These are phyloP conservation scores for Aspergillus sclerotiicarbonarius DNA, from an alignment of 495 filamentous ascomycete species.

Conservation along the genomic window DNA sequence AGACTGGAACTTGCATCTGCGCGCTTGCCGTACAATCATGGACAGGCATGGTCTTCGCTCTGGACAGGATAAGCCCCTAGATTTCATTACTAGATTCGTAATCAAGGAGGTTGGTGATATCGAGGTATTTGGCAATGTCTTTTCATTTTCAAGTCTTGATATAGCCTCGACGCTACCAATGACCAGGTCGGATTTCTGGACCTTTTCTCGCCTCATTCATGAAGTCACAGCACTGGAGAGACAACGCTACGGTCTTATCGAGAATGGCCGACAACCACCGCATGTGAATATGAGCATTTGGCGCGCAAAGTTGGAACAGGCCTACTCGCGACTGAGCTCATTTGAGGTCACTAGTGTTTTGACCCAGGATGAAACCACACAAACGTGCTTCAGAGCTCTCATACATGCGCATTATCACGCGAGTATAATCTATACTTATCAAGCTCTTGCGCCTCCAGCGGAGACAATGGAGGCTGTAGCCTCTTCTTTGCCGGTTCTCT, in stretches of 20 bases:
- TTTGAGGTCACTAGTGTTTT: not conserved
- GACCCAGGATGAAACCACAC: not conserved
- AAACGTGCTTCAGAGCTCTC: slow-evolving; percentile 8
- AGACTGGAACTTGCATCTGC: slow-evolving; percentile 20
- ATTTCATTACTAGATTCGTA: slow-evolving; percentile 9
- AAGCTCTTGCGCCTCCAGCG: slow-evolving; percentile 10
- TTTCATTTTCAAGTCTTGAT: slow-evolving; percentile 3
- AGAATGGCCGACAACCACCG: not conserved
- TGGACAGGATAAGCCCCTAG: not conserved
- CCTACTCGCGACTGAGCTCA: slow-evolving; percentile 8
- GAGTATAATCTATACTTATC: slow-evolving; percentile 18
- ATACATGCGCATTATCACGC: slow-evolving; percentile 19
- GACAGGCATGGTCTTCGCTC: slow-evolving; percentile 12
- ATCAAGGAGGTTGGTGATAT: slow-evolving; percentile 22
- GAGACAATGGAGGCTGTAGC: not conserved
- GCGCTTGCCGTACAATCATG: slow-evolving; percentile 19
- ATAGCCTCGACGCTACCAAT: too few relatives aligned
- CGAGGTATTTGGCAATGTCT: slow-evolving; percentile 16
- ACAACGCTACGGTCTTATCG: not conserved
- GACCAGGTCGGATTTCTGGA: slow-evolving; percentile 8
- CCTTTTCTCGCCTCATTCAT: slow-evolving; percentile 14
- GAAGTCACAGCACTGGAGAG: slow-evolving; percentile 17
- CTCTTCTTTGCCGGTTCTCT: slow-evolving; percentile 4
- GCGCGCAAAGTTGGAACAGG: slow-evolving; percentile 13
- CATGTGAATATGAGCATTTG: slow-evolving; percentile 13